A percentile compares a stretch with the other conserved stretches of the same genome.
These are phyloP conservation scores for Oropetium thomaeum DNA, from an alignment of 176 grass and related monocot genomes.

Conservation along the genomic window DNA sequence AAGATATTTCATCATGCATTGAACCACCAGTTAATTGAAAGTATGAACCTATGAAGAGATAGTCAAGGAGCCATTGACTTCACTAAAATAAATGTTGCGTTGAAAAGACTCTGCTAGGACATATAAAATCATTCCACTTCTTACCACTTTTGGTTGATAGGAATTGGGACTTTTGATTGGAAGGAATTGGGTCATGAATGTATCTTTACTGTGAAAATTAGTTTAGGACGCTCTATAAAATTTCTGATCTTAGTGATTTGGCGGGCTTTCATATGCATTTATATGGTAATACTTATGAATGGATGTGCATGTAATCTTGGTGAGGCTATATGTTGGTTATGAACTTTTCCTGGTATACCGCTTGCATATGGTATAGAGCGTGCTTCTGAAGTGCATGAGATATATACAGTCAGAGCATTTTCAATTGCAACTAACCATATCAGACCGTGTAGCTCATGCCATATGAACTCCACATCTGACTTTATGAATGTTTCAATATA, in stretches of 20 bases:
- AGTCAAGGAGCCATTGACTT: not conserved
- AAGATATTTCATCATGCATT: not conserved
- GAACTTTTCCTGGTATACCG: not conserved
- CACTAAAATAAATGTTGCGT: not conserved
- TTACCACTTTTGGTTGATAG: not conserved
- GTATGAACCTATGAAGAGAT: not conserved
- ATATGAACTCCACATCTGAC: slow-evolving; percentile 2
- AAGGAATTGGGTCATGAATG: not conserved
- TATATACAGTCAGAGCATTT: not conserved
- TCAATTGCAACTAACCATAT: not conserved
- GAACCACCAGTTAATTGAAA: not conserved
- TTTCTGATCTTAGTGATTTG: not conserved
- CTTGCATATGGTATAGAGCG: not conserved
- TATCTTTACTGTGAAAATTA: not conserved
- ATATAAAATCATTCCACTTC: not conserved
- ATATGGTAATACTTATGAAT: slow-evolving; percentile 7
- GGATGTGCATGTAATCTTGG: not conserved
- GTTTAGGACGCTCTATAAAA: not conserved
- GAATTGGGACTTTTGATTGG: not conserved
- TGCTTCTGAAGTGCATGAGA: not conserved
- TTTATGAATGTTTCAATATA: not conserved
- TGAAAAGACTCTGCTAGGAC: not conserved
- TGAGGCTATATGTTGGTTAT: not conserved
- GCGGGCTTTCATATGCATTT: not conserved
- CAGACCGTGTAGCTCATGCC: not conserved